Base-by-base conservation (phyloP, 352 stramenopile genomes). In the Phytophthora agathidicida region DNA sequence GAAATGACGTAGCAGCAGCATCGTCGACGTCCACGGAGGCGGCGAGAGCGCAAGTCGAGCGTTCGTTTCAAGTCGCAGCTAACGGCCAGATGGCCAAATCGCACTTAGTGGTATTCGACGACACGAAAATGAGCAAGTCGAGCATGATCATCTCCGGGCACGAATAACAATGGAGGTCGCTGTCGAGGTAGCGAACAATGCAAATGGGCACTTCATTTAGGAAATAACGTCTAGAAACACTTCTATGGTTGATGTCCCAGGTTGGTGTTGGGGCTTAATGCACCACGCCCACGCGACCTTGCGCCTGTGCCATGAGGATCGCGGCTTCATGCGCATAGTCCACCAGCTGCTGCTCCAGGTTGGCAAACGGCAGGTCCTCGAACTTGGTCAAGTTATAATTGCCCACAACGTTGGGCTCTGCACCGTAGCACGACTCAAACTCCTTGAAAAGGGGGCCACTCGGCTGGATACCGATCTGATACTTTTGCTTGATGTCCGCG, bases 401-500 rank as follows among this genome's bases (percentile, higher is more conserved):
- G 41, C 20, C 42, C 14, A 69, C 59, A 17, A 62, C 50, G n/a
- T 63, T 57, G 5, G 52, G n/a, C 30, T 82, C 66, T 36, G 73
- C 76, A 28, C 73, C 73, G 48, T 83, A 83, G 57, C 75, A 85
- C 31, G 69, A 70, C 48, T 77, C 65, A 39, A 85, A 82, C 38
- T 83, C 73, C 30, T 73, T 72, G 37, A 83, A 82, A 16, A 83
- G 63, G 33, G 59, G 44, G 7, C 66, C 66, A 19, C 69, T 81
- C 7, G 53, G 28, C 51, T 80, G 71, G 46, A 80, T 78, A 20
- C 69, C 70, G 46, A 86, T 65, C 23, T 55, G 58, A 36, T 86
- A 86, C 43, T 75, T 66, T 16, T 68, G 19, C 38, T 74, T 80
- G 28, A 86, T 73, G 16, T 74, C 62, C 4, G 69, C 46, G 50